Evolutionary conservation across 129 eudicot species (phyloP).

Genomic region (Rutidosis leptorrhynchoides): DNA sequence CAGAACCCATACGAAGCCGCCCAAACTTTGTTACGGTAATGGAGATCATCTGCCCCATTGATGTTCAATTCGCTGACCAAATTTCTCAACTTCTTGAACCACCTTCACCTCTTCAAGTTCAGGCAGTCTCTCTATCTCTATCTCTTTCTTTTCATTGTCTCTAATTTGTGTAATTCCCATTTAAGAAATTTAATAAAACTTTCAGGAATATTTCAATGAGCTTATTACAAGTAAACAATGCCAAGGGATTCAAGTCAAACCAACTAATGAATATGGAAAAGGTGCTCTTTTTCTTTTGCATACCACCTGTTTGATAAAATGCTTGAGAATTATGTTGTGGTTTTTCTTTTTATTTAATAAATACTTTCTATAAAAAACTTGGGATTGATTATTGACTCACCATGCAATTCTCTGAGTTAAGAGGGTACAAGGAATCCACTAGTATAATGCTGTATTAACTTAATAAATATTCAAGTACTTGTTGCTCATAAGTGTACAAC

Average conservation of each 20-base stretch:
- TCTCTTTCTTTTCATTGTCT: slow-evolving; percentile 4
- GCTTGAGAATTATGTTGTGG: background rate
- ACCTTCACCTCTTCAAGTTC: slow-evolving; percentile 49
- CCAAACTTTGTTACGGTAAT: background rate
- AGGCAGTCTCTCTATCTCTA: slow-evolving; percentile 32
- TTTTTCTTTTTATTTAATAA: too few relatives aligned
- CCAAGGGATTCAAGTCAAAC: slow-evolving; percentile 51
- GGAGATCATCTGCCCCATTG: slow-evolving; percentile 19
- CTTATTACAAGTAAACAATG: slow-evolving; percentile 43
- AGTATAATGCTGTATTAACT: background rate
- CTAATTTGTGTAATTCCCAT: background rate
- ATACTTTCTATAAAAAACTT: background rate
- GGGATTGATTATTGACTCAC: background rate
- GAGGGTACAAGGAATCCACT: background rate
- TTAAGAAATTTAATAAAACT: background rate
- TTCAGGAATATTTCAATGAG: slow-evolving; percentile 59
- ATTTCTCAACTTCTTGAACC: slow-evolving; percentile 60
- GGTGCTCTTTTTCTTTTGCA: slow-evolving; percentile 41
- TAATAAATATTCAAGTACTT: background rate
- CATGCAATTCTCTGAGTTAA: background rate
- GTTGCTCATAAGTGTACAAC: background rate
- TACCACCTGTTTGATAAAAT: slow-evolving; percentile 33
- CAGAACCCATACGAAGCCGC: background rate
- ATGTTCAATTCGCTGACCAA: slow-evolving; percentile 47
- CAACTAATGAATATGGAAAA: slow-evolving; percentile 52